Conservation (phyloP, 2,329 filamentous ascomycete genomes). For the Pezicula carpinea region DNA sequence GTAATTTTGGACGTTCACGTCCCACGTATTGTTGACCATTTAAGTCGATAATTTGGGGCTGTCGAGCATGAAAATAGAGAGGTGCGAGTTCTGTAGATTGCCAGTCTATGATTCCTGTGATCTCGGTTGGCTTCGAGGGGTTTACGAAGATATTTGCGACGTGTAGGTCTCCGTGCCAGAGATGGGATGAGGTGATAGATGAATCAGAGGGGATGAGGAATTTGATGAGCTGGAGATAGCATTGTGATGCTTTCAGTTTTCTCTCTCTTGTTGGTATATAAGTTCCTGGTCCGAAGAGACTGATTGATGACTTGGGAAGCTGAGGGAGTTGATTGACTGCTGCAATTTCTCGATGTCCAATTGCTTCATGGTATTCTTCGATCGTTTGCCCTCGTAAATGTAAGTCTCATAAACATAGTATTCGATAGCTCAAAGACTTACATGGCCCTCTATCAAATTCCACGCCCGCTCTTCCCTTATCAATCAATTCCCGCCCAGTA, state of each 20-base stretch:
- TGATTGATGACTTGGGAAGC: constrained; percentile 7
- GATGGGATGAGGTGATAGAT: constrained; percentile 7
- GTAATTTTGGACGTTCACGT: constrained; percentile 4
- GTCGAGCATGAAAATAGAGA: constrained; percentile 29
- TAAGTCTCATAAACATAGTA: neutral
- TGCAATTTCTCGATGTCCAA: constrained; percentile 11
- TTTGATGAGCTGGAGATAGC: constrained; percentile 3
- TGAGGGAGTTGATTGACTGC: constrained; percentile 5
- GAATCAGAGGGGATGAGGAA: constrained; percentile 3
- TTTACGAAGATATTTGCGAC: constrained; percentile 38
- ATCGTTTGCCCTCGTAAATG: constrained; percentile 3
- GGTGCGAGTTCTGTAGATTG: constrained; percentile 33
- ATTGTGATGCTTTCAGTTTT: constrained; percentile 23
- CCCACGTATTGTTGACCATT: neutral
- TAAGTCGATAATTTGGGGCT: constrained; percentile 3
- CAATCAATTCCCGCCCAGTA: constrained; percentile 3
- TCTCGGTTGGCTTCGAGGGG: constrained; percentile 28
- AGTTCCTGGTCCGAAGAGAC: constrained; percentile 6
- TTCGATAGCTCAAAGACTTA: constrained; percentile 2
- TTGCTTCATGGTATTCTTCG: constrained; percentile 6
- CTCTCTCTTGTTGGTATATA: constrained; percentile 12
- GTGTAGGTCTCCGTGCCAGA: constrained; percentile 36
- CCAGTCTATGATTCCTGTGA: constrained; percentile 37
- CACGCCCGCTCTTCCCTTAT: constrained; percentile 1
- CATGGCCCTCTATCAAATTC: constrained; percentile 9